Conservation (phyloP, 2,329 filamentous ascomycete genomes). For the Aaosphaeria arxii region DNA sequence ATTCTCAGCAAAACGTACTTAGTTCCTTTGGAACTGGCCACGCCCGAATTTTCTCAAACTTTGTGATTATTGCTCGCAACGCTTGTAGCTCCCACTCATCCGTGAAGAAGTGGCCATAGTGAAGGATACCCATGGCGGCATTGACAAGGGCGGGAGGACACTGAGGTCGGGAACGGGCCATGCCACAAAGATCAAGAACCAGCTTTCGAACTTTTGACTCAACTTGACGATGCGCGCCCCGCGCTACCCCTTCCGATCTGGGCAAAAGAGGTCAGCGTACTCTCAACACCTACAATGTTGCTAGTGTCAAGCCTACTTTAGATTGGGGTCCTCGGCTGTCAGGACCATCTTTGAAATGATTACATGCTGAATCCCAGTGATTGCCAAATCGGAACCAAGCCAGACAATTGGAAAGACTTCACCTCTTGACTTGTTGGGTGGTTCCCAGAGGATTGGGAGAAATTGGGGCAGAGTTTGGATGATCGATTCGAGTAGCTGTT, state of each 20-base stretch:
- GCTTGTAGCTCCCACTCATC: background rate
- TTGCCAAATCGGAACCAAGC: background rate
- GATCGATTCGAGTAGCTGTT: background rate
- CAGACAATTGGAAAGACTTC: slow-evolving; percentile 1
- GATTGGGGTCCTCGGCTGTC: background rate
- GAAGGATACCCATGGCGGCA: background rate
- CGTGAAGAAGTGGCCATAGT: slow-evolving; percentile 1
- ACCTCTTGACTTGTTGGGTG: background rate
- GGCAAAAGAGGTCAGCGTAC: too few species aligned
- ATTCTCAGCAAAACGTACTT: background rate
- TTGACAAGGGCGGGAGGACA: background rate
- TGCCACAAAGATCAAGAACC: background rate
- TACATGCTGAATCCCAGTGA: background rate
- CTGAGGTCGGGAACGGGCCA: background rate
- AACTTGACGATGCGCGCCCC: background rate
- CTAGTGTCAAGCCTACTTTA: background rate
- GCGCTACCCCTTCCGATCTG: too few species aligned
- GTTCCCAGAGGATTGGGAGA: background rate
- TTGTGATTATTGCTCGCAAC: background rate
- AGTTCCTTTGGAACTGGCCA: background rate
- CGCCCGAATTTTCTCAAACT: background rate
- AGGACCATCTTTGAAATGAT: background rate
- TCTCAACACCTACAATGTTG: too few species aligned
- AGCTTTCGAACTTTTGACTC: background rate
- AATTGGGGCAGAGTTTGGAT: background rate